phyloP scores from a whole-genome alignment of 805 yeast genomes.

The Candida loeiensis region DNA sequence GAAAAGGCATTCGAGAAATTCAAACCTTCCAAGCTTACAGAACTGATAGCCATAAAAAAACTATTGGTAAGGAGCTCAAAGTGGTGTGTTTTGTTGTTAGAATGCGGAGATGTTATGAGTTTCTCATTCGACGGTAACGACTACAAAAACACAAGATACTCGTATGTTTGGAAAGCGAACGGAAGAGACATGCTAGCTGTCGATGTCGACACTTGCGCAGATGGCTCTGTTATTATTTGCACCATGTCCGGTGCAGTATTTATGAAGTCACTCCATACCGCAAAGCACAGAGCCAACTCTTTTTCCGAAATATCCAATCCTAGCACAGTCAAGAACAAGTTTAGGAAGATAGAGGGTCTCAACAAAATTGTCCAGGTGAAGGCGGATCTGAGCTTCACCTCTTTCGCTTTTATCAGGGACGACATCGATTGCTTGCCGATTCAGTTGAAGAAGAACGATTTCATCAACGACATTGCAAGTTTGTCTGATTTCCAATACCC shows the following conservation, averaged over 20 bases:
- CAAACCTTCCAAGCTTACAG: slow-evolving; percentile 50
- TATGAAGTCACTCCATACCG: slow-evolving; percentile 25
- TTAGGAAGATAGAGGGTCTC: slow-evolving; percentile 49
- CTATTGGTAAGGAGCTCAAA: slow-evolving; percentile 36
- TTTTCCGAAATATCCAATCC: slow-evolving; percentile 31
- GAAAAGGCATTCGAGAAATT: slow-evolving; percentile 51
- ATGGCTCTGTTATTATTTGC: slow-evolving; percentile 67
- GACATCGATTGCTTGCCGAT: slow-evolving; percentile 59
- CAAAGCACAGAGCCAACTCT: slow-evolving; percentile 27
- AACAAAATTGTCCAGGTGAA: slow-evolving; percentile 59
- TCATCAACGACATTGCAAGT: slow-evolving; percentile 49
- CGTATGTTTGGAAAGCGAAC: slow-evolving; percentile 60
- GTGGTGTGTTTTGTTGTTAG: slow-evolving; percentile 47
- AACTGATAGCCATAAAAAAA: slow-evolving; percentile 32
- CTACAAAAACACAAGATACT: slow-evolving; percentile 42
- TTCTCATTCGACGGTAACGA: slow-evolving; percentile 25
- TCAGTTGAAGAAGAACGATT: slow-evolving; percentile 43
- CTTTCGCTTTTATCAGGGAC: slow-evolving; percentile 65
- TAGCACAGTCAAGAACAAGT: slow-evolving; percentile 40
- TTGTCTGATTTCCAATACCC: slow-evolving; percentile 44
- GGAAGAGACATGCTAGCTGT: slow-evolving; percentile 52
- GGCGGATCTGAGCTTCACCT: slow-evolving; percentile 61
- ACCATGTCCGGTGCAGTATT: slow-evolving; percentile 70
- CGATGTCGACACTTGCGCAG: slow-evolving; percentile 65
- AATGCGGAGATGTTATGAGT: slow-evolving; percentile 56